Evolutionary conservation across 495 filamentous ascomycete genomes (phyloP), one percentile per base, ranked within the genome.

Genomic region (Cairneyella variabilis): DNA sequence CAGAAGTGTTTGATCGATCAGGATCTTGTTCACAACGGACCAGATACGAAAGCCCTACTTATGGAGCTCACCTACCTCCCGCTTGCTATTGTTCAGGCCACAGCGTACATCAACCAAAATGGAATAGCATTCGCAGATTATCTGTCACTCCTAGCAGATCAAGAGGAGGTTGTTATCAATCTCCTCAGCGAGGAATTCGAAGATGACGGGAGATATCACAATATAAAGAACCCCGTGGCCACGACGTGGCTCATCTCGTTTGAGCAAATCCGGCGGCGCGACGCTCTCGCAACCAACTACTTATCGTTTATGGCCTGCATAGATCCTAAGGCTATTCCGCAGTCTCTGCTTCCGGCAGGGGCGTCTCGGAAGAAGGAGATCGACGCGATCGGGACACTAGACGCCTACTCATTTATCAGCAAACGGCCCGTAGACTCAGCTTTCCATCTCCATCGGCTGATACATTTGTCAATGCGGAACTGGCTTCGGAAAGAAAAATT

Each of bases 71-170:
- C 63, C 20, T 63, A 58, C 30, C 64, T 78, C 2, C 76, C 75
- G 6, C 63, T 82, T 9, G 76, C 76, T 5, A 64, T 79, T 23
- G 64, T 58, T 27, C 76, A 79, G 53, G 76, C 77, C 2, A 62
- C 73, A 11, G 64, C 73, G 6, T 80, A 71, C 52, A 76, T 81
- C 8, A 67, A 68, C 41, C 62, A 70, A 50, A 76, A 71, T 21
- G 27, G 30, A 7, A 50, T 49, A 20, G 17, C 21, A 9, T 14
- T 55, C 9, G 2, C 38, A 1, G 56, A 54, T 17, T 59, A 59
- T 22, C 26, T 55, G 2, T 32, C 10, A 8, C 38, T 54, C 21
- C 23, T 44, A 12, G n/a, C 22, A 21, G 30, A 61, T 11, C 60
- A 56, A 25, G 60, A 67, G 22, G 49, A 62, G 30, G 20, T 61